Base-by-base conservation (phyloP, 139 green algal species). In the Eudorina sp. region DNA sequence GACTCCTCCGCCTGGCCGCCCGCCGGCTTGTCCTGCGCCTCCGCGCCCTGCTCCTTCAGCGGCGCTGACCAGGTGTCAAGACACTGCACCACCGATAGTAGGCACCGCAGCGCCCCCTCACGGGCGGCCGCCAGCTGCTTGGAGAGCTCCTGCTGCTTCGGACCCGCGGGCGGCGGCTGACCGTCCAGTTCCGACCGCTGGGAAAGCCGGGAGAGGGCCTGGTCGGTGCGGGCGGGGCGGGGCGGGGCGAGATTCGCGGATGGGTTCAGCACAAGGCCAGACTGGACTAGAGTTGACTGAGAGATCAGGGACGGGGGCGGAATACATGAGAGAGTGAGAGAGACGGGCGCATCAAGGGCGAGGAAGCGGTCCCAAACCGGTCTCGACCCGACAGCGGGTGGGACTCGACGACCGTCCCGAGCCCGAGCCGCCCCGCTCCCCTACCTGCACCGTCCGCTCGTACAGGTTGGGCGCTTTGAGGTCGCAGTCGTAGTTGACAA, bases 401-500 rank as follows among this genome's bases (percentile, higher is more conserved):
- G n/a, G n/a, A n/a, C n/a, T n/a, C n/a, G n/a, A n/a, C n/a, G n/a
- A n/a, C n/a, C n/a, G n/a, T n/a, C n/a, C n/a, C n/a, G n/a, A n/a
- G n/a, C n/a, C n/a, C n/a, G n/a, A n/a, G n/a, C n/a, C n/a, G n/a
- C n/a, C n/a, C n/a, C n/a, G n/a, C n/a, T n/a, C n/a, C n/a, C n/a
- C n/a, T 72, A 86, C 77, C 77, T 82, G 68, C 60, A 94, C 53
- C 29, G 92, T 96, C 60, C 96, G 91, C 91, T 99, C 97, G 88
- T 95, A 98, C 79, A 99, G 91, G 92, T 98, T 97, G 58, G 92
- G 90, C 13, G 92, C 94, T 53, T 95, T 89, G 86, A 98, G 89
- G 80, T 99, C 96, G 79, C 97, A 99, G 91, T 99, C 97, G 88
- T 97, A 99, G 91, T 99, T 99, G 27, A 99, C 95, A 91, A 98